Conservation (phyloP, 768 basidiomycete species). For the Grammothele lineata region DNA sequence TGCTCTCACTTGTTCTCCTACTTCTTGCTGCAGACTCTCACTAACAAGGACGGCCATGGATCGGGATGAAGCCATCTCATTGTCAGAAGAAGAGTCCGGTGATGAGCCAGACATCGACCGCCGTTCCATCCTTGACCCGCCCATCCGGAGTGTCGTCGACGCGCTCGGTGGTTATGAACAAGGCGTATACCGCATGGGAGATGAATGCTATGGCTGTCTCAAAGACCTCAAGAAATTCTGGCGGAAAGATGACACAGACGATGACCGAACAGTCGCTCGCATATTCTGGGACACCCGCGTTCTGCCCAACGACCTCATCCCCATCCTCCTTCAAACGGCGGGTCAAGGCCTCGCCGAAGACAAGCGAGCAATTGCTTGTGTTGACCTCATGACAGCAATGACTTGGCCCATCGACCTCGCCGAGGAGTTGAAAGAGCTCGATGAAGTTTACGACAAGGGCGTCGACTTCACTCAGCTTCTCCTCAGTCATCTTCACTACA, state of each 20-base stretch:
- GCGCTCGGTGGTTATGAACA: constrained; percentile 76
- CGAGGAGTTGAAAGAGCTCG: constrained; percentile 89
- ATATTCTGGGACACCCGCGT: constrained; percentile 89
- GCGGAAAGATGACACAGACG: constrained; percentile 95
- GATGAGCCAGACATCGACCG: constrained; percentile 33
- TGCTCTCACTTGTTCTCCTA: no score
- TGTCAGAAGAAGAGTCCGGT: constrained; percentile 26
- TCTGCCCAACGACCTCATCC: constrained; percentile 81
- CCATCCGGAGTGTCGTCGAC: constrained; percentile 71
- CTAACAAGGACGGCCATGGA: not conserved
- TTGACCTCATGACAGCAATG: constrained; percentile 92
- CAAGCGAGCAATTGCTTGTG: constrained; percentile 76
- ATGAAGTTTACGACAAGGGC: constrained; percentile 73
- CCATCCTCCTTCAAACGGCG: constrained; percentile 78
- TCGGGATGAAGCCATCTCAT: not conserved
- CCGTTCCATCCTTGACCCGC: constrained; percentile 57
- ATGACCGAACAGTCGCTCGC: constrained; percentile 91
- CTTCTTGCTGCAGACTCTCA: not conserved
- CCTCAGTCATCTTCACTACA: constrained; percentile 84
- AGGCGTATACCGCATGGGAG: constrained; percentile 68
- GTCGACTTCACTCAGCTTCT: constrained; percentile 88
- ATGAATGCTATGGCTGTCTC: constrained; percentile 78
- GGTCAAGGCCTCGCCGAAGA: constrained; percentile 77
- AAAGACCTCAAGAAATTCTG: constrained; percentile 94
- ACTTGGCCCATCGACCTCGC: constrained; percentile 99